Evolutionary conservation across 2,329 filamentous ascomycete species (phyloP), one percentile per base, ranked within the genome.

Genomic region (Metarhizium brunneum): DNA sequence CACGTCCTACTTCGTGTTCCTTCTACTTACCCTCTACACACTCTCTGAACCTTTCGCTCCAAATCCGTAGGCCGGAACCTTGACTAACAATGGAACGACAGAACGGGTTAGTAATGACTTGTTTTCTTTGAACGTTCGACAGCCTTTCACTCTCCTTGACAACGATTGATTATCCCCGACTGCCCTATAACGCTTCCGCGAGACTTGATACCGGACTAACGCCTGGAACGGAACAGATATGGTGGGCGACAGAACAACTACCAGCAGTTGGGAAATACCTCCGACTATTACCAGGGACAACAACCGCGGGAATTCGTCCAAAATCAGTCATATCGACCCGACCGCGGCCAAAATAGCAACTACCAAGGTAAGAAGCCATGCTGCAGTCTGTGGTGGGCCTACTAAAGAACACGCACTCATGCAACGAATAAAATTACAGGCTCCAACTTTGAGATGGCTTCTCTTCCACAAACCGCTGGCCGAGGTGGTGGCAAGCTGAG

Each of bases 191-290:
- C 3, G 13, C 11, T 16, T 20, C 35, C 32, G 48, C 38, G 25
- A 47, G 14, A 25, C 25, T 52, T 47, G 18, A 16, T 51, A 38
- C 45, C 49, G 3, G 25, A 40, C 53, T 54, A 29, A 53, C 18
- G 16, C 25, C 5, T 20, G 38, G 58, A 30, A 5, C 20, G 6
- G 8, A 11, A 40, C 65, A 84, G 79, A 71, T 83, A 84, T 73
- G 76, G 78, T 59, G 74, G 73, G 56, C 71, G 71, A 62, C 69
- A 71, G 58, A 84, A 85, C 70, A 82, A 82, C 55, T 85, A 80
- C 64, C 81, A 83, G 64, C 73, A 85, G 65, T 73, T 77, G 66
- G 74, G 75, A 58, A 70, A 68, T 40, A 62, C 63, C 51, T 62
- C 64, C 52, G 66, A 66, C 53, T 71, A 69, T 50, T 70, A 69